Conservation (phyloP, 306 rosid species). For the Crataegus laevigata region DNA sequence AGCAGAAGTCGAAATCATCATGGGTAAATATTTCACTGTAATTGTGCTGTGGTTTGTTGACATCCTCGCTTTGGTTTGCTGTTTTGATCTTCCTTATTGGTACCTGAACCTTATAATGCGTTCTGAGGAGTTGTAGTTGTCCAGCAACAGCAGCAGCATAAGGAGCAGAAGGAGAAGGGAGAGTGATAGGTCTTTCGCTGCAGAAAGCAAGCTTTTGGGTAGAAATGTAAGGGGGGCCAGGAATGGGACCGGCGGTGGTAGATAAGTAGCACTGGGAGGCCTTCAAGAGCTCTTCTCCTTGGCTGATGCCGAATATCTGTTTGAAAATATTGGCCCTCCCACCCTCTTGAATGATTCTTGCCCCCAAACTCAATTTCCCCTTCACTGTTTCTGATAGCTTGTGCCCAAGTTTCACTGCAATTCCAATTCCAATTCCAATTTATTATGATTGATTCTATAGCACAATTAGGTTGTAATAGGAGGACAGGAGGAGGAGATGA, state of each 20-base stretch:
- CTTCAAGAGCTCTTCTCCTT: conserved; percentile 67
- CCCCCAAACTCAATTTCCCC: conserved; percentile 75
- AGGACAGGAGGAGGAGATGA: background rate
- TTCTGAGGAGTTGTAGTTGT: conserved; percentile 25
- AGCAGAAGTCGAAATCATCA: conserved; percentile 78
- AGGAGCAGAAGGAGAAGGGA: conserved; percentile 26
- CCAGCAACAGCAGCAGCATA: background rate
- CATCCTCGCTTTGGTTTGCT: conserved; percentile 52
- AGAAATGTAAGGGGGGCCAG: conserved; percentile 71
- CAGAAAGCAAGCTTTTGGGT: conserved; percentile 63
- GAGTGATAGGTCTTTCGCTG: conserved; percentile 50
- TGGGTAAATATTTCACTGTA: conserved; percentile 59
- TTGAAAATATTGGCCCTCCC: conserved; percentile 72
- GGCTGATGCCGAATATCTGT: conserved; percentile 46
- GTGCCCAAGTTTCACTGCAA: conserved; percentile 60
- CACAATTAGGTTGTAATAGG: background rate
- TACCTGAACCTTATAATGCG: conserved; percentile 69
- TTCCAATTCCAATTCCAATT: background rate
- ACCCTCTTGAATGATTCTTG: conserved; percentile 56
- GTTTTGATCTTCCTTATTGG: conserved; percentile 51
- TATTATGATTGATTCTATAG: background rate
- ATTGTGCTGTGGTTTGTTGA: conserved; percentile 46
- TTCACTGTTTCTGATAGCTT: conserved; percentile 55
- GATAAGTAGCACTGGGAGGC: conserved; percentile 82
- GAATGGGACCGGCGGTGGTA: conserved; percentile 74